Percentiles rank a stretch among this genome's conserved stretches.
These are phyloP conservation scores for Talaromyces liani DNA, from an alignment of 495 filamentous ascomycete genomes.

Conservation along the genomic window DNA sequence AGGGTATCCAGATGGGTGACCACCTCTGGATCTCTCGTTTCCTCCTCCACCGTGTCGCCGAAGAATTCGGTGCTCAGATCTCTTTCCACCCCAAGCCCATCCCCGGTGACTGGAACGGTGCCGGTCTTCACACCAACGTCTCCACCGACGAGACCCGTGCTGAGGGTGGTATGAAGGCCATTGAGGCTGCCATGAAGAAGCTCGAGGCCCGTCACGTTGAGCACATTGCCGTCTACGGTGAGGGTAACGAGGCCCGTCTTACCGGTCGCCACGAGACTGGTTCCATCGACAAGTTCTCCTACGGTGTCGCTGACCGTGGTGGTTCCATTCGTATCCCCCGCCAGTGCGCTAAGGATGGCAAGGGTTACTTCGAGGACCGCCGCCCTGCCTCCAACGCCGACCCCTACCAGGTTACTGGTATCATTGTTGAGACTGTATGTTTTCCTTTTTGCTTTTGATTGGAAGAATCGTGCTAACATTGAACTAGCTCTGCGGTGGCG, in stretches of 20 bases:
- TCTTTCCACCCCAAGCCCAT: conserved; percentile 98
- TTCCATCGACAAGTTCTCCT: conserved; percentile 87
- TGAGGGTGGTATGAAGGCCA: conserved; percentile 90
- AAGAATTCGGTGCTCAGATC: conserved; percentile 95
- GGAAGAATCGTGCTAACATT: conserved; percentile 6
- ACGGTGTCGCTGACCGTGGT: conserved; percentile 94
- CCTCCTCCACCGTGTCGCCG: conserved; percentile 91
- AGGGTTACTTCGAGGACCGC: conserved; percentile 97
- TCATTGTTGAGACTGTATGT: conserved; percentile 71
- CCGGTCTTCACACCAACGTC: conserved; percentile 96
- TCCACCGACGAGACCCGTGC: conserved; percentile 79
- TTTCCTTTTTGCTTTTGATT: not conserved
- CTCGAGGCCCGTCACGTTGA: conserved; percentile 82
- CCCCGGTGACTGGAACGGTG: conserved; percentile 98
- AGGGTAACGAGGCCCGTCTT: conserved; percentile 86
- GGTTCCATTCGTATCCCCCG: conserved; percentile 90
- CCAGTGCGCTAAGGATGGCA: conserved; percentile 82
- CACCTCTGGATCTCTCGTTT: conserved; percentile 97
- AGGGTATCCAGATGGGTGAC: conserved; percentile 90
- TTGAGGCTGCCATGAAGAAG: conserved; percentile 81
- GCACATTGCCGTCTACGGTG: conserved; percentile 96
- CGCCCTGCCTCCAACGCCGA: conserved; percentile 92
- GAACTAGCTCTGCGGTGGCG: conserved; percentile 36
- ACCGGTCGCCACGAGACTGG: conserved; percentile 96
- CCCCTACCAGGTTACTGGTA: conserved; percentile 93